A percentile compares a stretch with the other conserved stretches of the same genome.
Conservation (phyloP, 2,329 filamentous ascomycete genomes). For the Cladophialophora psammophila region DNA sequence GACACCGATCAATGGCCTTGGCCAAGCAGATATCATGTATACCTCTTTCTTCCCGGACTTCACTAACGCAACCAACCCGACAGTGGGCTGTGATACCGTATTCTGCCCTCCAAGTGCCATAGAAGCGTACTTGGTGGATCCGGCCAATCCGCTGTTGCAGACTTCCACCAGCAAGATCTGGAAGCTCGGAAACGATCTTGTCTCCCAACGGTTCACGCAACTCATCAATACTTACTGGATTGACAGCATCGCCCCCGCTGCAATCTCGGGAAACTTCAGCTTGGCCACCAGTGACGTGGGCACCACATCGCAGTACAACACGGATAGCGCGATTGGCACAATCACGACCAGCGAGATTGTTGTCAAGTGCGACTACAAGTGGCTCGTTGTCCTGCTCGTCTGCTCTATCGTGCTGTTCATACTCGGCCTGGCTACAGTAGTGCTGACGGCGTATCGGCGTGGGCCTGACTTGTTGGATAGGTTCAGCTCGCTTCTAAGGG, state of each 20-base stretch:
- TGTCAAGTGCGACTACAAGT: slow-evolving; percentile 11
- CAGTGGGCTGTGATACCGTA: slow-evolving; percentile 7
- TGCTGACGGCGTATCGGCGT: slow-evolving; percentile 7
- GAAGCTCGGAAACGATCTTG: slow-evolving; percentile 3
- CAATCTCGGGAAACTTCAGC: slow-evolving; percentile 9
- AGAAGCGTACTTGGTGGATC: slow-evolving; percentile 17
- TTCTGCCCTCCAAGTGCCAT: slow-evolving; percentile 14
- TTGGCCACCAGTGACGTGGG: not conserved
- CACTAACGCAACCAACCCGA: slow-evolving; percentile 19
- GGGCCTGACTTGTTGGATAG: slow-evolving; percentile 20
- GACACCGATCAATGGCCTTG: slow-evolving; percentile 19
- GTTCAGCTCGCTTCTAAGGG: slow-evolving; percentile 16
- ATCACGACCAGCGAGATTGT: slow-evolving; percentile 12
- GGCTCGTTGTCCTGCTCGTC: slow-evolving; percentile 17
- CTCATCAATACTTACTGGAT: slow-evolving; percentile 24
- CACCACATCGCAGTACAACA: slow-evolving; percentile 7
- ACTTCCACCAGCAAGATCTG: slow-evolving; percentile 16
- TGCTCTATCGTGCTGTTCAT: slow-evolving; percentile 14
- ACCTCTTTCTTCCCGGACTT: slow-evolving; percentile 11
- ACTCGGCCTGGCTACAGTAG: slow-evolving; percentile 5
- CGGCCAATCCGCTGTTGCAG: slow-evolving; percentile 11
- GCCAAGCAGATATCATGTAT: slow-evolving; percentile 1
- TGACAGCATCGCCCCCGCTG: slow-evolving; percentile 11
- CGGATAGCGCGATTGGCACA: slow-evolving; percentile 14
- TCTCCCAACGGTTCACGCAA: slow-evolving; percentile 16